phyloP scores from a whole-genome alignment of 2,329 filamentous ascomycete species.

The Epichloe elymi region DNA sequence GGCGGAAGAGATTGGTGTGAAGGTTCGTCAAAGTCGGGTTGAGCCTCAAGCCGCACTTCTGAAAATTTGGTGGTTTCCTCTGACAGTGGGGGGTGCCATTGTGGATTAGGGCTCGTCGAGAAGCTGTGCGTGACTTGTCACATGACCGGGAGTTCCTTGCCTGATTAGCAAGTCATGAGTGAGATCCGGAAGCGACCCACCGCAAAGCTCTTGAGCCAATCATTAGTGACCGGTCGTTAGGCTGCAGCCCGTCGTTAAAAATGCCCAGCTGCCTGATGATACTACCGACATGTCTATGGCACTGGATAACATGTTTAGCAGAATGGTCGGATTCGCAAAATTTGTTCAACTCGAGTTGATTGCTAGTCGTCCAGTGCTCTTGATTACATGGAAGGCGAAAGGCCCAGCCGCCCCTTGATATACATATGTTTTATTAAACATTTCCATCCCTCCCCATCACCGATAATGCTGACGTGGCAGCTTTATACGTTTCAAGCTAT shows the following conservation, averaged over 20 bases:
- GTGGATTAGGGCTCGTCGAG: conserved; percentile 17
- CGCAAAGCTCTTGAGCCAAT: not conserved
- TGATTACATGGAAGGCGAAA: conserved; percentile 4
- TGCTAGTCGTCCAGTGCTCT: conserved; percentile 8
- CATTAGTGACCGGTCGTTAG: not conserved
- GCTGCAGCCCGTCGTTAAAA: not conserved
- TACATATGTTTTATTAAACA: conserved; percentile 2
- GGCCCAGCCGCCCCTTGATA: conserved; percentile 1
- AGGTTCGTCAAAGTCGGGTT: conserved; percentile 6
- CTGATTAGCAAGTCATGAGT: not conserved
- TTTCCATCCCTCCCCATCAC: not conserved
- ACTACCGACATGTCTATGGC: not conserved
- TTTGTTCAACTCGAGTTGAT: not conserved
- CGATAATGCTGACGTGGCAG: not conserved
- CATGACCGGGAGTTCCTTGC: conserved; percentile 8
- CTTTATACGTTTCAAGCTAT: not conserved
- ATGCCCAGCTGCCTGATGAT: too few species aligned
- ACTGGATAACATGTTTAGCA: not conserved
- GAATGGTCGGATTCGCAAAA: not conserved
- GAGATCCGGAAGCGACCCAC: not conserved
- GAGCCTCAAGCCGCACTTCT: conserved; percentile 7
- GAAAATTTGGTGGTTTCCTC: conserved; percentile 17
- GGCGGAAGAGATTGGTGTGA: conserved; percentile 15
- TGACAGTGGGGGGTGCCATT: conserved; percentile 9
- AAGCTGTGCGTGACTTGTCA: conserved; percentile 10